A percentile compares a stretch with the other conserved stretches of the same genome.
Conservation (phyloP, 2,329 filamentous ascomycete species). For the Sclerotinia spermophila region DNA sequence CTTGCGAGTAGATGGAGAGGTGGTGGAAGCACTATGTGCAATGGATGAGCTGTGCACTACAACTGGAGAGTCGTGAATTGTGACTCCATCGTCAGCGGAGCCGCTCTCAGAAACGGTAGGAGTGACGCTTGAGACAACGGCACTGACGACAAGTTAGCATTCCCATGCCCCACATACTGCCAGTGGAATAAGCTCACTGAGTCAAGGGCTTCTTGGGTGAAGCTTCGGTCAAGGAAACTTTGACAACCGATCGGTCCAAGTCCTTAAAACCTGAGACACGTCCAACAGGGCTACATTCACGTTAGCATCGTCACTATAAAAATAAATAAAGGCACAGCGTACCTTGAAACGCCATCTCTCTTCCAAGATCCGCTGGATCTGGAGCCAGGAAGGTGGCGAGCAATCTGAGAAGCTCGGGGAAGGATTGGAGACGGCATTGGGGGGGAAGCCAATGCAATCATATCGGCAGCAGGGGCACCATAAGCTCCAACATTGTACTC, state of each 20-base stretch:
- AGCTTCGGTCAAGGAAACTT: slow-evolving; percentile 32
- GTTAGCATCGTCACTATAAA: neutral
- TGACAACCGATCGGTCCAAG: slow-evolving; percentile 31
- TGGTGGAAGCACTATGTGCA: slow-evolving; percentile 22
- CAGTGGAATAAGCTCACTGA: slow-evolving; percentile 27
- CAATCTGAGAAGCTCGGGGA: slow-evolving; percentile 35
- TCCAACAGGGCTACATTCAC: slow-evolving; percentile 23
- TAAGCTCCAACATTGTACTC: slow-evolving; percentile 82
- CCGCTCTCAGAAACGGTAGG: slow-evolving; percentile 37
- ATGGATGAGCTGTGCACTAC: slow-evolving; percentile 28
- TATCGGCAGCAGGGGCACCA: slow-evolving; percentile 44
- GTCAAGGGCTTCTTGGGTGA: slow-evolving; percentile 30
- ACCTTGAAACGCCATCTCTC: slow-evolving; percentile 33
- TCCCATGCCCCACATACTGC: neutral
- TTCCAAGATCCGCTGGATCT: slow-evolving; percentile 36
- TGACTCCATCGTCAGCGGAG: slow-evolving; percentile 35
- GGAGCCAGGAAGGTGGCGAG: slow-evolving; percentile 33
- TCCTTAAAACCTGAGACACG: slow-evolving; percentile 35
- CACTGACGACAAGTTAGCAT: neutral
- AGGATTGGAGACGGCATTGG: slow-evolving; percentile 39
- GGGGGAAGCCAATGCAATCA: slow-evolving; percentile 47
- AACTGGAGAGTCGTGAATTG: slow-evolving; percentile 36
- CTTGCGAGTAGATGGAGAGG: slow-evolving; percentile 36
- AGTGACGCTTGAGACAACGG: slow-evolving; percentile 25
- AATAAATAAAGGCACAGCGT: neutral